Base-by-base conservation (phyloP, 2,329 filamentous ascomycete species). In the Aureobasidium lini region DNA sequence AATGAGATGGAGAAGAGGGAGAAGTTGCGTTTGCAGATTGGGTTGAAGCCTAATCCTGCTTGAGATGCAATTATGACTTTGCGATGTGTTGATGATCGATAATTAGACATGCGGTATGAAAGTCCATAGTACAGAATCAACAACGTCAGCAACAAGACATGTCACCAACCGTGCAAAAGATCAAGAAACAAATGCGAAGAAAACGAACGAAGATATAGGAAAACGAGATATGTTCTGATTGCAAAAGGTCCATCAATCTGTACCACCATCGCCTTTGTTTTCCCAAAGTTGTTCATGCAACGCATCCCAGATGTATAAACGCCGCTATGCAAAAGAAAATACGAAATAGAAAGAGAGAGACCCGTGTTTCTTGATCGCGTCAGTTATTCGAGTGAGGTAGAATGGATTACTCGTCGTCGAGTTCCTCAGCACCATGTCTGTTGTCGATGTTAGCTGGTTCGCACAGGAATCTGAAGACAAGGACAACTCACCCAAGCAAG, bases 401-500 rank as follows among this genome's bases (percentile, higher is more conserved):
- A n/a, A 2, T 53, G 13, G 18, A 16, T 23, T 28, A 58, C 48
- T 75, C 73, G 23, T 74, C 71, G n/a, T 72, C 72, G 15, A 75
- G 64, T 50, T 75, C 70, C 60, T 77, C 75, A 7, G 72, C 71
- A 49, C 43, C 54, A 62, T 77, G 75, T 36, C 73, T 76, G n/a
- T 23, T 23, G 18, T 13, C 1, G 6, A n/a, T 4, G 34, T 53
- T 9, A 42, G 39, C 46, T 9, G 13, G n/a, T 50, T 40, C 39
- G 46, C 42, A 60, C 40, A 29, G 1, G 57, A 42, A 58, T 57
- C 43, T 6, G 6, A 1, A 46, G 18, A 6, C 5, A 13, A n/a
- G 34, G 29, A 31, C n/a, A 18, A 75, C 79, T 65, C 73, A 87
- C 85, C 90, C 92, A 64, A 99, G 82, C 57, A 97, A 76, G 69